Evolutionary conservation across 1,139 yeast genomes (phyloP), one percentile per base, ranked within the genome.

Genomic region (Geotrichum histeridarum): DNA sequence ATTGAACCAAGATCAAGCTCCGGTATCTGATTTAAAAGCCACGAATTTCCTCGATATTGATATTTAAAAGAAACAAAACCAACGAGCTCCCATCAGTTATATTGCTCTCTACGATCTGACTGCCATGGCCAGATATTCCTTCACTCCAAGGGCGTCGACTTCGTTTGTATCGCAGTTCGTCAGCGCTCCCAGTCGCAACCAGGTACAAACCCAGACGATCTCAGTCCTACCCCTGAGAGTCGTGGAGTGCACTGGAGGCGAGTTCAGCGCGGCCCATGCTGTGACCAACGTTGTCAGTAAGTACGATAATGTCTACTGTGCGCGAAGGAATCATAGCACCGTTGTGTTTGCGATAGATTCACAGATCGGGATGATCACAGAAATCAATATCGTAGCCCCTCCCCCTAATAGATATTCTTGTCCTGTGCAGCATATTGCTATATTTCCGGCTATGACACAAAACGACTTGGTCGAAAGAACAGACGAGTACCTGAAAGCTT

Each of bases 371-470:
- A 46, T 50, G 32, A 37, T 60, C 6, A 39, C 45, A 15, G 59
- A 56, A 44, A 52, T 60, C 42, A 49, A 48, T 41, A 53, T 58
- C n/a, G 55, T 50, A 1, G 57, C 62, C 8, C 62, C 62, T 9
- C 55, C 60, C 4, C 57, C 50, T 15, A 38, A 50, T 1, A 46
- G 50, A 8, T 60, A 53, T 41, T 58, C 61, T 7, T 52, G 54
- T 30, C 62, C 62, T 8, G 61, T 60, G 35, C 60, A 59, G 32
- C 53, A 51, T 39, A 48, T 59, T n/a, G 56, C 57, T 7, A 48
- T 59, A 2, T 51, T 51, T 17, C 32, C 50, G n/a, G 50, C 61
- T 35, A 50, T 56, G 54, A 14, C 35, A 27, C 42, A 49, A 6
- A 45, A 43, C 3, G 46, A 38, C 18, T 46, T 57, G 6, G 30